These are phyloP conservation scores for Phytophthora podocarpi DNA, from an alignment of 352 stramenopile genomes.

Conservation along the genomic window DNA sequence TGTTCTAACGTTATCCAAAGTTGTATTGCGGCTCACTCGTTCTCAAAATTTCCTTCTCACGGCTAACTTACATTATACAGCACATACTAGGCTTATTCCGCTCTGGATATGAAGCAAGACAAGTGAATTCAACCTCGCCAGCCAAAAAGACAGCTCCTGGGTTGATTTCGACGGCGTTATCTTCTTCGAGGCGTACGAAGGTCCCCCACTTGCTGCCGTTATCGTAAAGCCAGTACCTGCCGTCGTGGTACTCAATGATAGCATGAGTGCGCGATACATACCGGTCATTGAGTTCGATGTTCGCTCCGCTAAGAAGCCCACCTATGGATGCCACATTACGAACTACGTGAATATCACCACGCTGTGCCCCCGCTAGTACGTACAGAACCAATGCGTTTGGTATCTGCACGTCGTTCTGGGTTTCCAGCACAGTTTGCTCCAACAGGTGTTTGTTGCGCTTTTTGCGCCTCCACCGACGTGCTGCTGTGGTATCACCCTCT, in stretches of 20 bases:
- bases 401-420: slow-evolving; percentile 54
- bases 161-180: slow-evolving; percentile 63
- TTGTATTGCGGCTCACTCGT: slow-evolving; percentile 3
- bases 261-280: slow-evolving; percentile 65
- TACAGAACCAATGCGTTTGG: slow-evolving; percentile 73
- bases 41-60: slow-evolving; percentile 17
- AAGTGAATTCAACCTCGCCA: slow-evolving; percentile 80
- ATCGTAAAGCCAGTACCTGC: slow-evolving; percentile 78
- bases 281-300: slow-evolving; percentile 76
- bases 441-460: slow-evolving; percentile 78
- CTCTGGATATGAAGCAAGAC: slow-evolving; percentile 62
- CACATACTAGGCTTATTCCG: slow-evolving; percentile 63
- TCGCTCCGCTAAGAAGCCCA: slow-evolving; percentile 49
- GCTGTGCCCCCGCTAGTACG: slow-evolving; percentile 76
- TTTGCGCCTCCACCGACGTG: slow-evolving; percentile 69
- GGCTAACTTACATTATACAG: slow-evolving; percentile 42
- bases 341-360: slow-evolving; percentile 80
- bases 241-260: slow-evolving; percentile 76
- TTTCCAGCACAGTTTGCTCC: slow-evolving; percentile 61
- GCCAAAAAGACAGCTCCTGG: slow-evolving; percentile 74
- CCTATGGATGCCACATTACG: slow-evolving; percentile 68
- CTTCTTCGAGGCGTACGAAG: slow-evolving; percentile 76
- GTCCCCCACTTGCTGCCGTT: slow-evolving; percentile 71
- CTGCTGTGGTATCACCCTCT: slow-evolving; percentile 20
- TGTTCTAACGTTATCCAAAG: slow-evolving; percentile 1